Conservation (phyloP, 129 eudicot genomes). For the Pittosporum tobira region DNA sequence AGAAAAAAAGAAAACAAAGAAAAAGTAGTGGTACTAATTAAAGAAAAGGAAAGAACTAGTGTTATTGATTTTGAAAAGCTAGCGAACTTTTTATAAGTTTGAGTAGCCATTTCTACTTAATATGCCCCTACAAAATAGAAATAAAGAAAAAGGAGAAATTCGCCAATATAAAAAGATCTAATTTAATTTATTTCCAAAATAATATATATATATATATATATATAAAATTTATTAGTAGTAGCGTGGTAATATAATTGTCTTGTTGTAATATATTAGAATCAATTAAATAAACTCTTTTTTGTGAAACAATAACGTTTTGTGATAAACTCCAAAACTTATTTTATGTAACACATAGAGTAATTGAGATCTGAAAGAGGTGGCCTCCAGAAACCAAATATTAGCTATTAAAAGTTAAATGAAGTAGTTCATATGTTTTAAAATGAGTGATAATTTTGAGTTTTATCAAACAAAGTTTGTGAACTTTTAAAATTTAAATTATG, state of each 20-base stretch:
- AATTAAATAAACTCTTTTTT: no score
- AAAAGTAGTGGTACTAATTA: background rate
- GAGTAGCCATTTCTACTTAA: slow-evolving; percentile 1
- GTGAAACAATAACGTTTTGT: no score
- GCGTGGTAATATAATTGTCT: no score
- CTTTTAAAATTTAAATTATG: no score
- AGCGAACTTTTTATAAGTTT: slow-evolving; percentile 9
- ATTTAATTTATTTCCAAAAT: background rate
- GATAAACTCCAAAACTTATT: no score
- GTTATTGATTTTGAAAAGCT: slow-evolving; percentile 9
- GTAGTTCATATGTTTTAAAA: no score
- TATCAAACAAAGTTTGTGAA: no score
- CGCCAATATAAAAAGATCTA: background rate
- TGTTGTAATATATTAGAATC: no score
- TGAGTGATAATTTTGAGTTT: no score
- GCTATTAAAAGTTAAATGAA: background rate
- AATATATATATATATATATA: no score
- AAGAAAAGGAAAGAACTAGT: background rate
- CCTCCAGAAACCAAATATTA: slow-evolving; percentile 14
- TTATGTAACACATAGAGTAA: background rate
- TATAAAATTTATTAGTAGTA: no score
- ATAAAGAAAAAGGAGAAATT: background rate
- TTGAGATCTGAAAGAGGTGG: background rate
- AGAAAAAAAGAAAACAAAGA: background rate
- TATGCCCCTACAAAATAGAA: slow-evolving; percentile 7